Evolutionary conservation across 257 asterid species (phyloP).

Genomic region (Paulownia fortunei): DNA sequence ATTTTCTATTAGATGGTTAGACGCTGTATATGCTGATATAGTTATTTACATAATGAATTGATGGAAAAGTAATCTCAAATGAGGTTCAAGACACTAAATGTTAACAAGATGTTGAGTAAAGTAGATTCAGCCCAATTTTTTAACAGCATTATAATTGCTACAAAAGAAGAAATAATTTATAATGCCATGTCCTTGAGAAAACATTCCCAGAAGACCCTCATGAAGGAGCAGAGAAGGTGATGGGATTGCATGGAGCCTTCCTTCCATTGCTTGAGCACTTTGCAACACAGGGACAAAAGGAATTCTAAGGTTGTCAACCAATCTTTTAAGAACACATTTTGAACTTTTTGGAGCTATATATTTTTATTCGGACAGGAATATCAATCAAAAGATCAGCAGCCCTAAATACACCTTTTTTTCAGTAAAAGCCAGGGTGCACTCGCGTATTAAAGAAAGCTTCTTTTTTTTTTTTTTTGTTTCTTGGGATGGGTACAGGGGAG

Average conservation of each 20-base stretch:
- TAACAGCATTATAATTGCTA: neutral
- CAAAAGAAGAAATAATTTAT: neutral
- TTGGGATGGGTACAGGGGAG: neutral
- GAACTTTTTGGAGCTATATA: neutral
- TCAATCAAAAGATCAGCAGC: neutral
- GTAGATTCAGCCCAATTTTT: conserved; percentile 13
- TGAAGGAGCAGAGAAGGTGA: neutral
- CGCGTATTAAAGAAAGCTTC: neutral
- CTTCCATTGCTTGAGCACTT: conserved; percentile 10
- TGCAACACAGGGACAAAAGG: neutral
- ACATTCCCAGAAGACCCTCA: neutral
- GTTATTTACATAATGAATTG: conserved; percentile 12
- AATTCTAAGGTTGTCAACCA: conserved; percentile 5
- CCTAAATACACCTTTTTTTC: neutral
- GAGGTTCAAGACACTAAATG: conserved; percentile 21
- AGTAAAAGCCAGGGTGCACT: neutral
- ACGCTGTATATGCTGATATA: conserved; percentile 6
- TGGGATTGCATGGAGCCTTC: neutral
- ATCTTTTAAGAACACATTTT: neutral
- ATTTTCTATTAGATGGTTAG: conserved; percentile 18
- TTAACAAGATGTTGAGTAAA: neutral
- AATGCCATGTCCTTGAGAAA: neutral
- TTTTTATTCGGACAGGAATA: neutral
- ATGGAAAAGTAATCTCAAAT: conserved; percentile 17
- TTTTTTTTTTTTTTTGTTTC: neutral